Percentiles rank a stretch among this genome's conserved stretches.
Conservation (phyloP, 208 protist genomes). For the Polymyxa betae region DNA sequence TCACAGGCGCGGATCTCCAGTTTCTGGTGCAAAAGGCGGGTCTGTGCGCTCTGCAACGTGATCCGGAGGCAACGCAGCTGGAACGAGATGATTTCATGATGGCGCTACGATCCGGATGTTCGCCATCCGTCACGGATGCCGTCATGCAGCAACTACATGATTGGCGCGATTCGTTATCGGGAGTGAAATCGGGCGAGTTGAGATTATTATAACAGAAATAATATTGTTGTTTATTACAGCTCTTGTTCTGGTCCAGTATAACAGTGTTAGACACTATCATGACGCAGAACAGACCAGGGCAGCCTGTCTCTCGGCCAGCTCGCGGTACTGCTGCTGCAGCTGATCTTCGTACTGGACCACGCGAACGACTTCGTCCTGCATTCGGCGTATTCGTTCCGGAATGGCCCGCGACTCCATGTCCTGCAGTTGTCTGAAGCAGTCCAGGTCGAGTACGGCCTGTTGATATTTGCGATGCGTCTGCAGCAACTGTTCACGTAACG, state of each 20-base stretch:
- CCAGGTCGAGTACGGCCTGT: constrained; percentile 1
- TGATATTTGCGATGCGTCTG: background rate
- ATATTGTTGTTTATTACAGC: too few species aligned
- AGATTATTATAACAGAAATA: background rate
- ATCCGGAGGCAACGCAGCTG: background rate
- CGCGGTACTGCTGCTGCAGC: constrained; percentile 24
- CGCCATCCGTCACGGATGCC: background rate
- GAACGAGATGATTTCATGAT: background rate
- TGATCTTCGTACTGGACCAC: background rate
- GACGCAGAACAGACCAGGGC: background rate
- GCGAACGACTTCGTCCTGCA: background rate
- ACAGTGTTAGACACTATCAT: background rate
- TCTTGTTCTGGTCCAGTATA: too few species aligned
- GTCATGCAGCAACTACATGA: background rate
- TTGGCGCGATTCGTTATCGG: background rate
- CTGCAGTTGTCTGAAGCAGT: background rate
- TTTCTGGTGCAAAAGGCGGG: constrained; percentile 59
- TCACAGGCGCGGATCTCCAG: constrained; percentile 61
- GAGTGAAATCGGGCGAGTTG: background rate
- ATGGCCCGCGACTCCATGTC: background rate
- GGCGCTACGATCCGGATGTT: background rate
- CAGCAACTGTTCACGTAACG: background rate
- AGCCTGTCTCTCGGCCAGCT: background rate
- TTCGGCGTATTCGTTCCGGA: background rate
- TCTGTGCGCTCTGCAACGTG: constrained; percentile 46